Evolutionary conservation across 768 basidiomycete species (phyloP).

Genomic region (Aureoboletus auriporus): DNA sequence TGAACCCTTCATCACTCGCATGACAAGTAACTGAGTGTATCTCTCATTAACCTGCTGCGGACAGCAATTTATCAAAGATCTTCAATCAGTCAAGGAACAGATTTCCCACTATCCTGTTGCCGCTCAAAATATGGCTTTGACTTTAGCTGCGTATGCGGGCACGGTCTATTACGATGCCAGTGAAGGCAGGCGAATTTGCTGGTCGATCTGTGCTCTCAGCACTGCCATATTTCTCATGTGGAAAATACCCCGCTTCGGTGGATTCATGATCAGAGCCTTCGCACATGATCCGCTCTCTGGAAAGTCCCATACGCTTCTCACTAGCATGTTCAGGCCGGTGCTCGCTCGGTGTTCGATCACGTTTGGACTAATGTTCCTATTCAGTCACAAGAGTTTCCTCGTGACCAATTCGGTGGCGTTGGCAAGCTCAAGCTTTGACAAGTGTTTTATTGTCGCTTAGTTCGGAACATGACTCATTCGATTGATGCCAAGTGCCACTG

Average conservation of each 20-base stretch:
- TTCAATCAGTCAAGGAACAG: constrained; percentile 29
- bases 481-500: constrained; percentile 53
- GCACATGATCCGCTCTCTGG: constrained; percentile 81
- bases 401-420: constrained; percentile 77
- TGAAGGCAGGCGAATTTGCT: constrained; percentile 71
- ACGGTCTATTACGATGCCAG: constrained; percentile 63
- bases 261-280: constrained; percentile 65
- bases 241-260: constrained; percentile 62
- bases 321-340: constrained; percentile 74
- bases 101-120: constrained; percentile 31
- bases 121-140: constrained; percentile 29
- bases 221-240: constrained; percentile 70
- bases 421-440: constrained; percentile 82
- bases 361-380: not conserved
- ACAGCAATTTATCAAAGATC: constrained; percentile 32
- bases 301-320: constrained; percentile 70
- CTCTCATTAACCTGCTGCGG: not conserved
- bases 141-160: constrained; percentile 49
- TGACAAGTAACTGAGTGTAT: not conserved
- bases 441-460: constrained; percentile 8
- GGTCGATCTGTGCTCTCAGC: constrained; percentile 71
- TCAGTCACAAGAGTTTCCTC: constrained; percentile 65
- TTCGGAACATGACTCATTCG: not conserved
- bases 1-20: not conserved
- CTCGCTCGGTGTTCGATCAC: not conserved